Evolutionary conservation across 495 filamentous ascomycete genomes (phyloP).

Genomic region (Glonium stellatum): DNA sequence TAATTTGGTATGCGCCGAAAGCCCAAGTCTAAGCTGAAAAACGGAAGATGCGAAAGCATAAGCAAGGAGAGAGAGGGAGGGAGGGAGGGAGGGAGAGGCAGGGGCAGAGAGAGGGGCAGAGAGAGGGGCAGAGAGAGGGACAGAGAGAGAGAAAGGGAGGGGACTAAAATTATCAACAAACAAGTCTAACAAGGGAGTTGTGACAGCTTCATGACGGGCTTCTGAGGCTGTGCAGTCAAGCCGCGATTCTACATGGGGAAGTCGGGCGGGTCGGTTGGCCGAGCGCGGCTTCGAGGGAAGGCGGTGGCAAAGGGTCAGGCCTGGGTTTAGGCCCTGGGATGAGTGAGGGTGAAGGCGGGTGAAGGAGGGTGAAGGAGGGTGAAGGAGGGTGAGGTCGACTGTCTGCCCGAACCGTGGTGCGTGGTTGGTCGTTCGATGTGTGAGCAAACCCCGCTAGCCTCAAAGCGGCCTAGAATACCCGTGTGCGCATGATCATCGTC

Average conservation of each 20-base stretch:
- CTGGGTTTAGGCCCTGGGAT: too few species aligned
- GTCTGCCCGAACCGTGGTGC: background rate
- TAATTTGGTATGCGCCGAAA: background rate
- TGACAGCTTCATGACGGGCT: too few species aligned
- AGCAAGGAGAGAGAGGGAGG: background rate
- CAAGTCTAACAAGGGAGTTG: too few species aligned
- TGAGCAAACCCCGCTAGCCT: background rate
- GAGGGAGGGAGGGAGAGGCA: background rate
- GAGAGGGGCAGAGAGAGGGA: too few species aligned
- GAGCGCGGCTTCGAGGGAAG: too few species aligned
- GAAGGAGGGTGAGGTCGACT: background rate
- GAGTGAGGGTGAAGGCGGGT: too few species aligned
- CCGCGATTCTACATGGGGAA: too few species aligned
- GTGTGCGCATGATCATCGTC: constrained; percentile 6
- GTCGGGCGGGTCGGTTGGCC: too few species aligned
- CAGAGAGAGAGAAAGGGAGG: background rate
- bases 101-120: background rate
- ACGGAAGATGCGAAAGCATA: background rate
- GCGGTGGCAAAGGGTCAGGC: too few species aligned
- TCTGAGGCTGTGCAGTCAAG: too few species aligned
- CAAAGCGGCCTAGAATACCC: background rate
- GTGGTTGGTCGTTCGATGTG: background rate
- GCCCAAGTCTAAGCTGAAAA: background rate
- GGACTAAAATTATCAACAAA: background rate
- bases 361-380: background rate